Conservation (phyloP, 192 early-diverging fungal genomes). For the Umbelopsis vinacea region DNA sequence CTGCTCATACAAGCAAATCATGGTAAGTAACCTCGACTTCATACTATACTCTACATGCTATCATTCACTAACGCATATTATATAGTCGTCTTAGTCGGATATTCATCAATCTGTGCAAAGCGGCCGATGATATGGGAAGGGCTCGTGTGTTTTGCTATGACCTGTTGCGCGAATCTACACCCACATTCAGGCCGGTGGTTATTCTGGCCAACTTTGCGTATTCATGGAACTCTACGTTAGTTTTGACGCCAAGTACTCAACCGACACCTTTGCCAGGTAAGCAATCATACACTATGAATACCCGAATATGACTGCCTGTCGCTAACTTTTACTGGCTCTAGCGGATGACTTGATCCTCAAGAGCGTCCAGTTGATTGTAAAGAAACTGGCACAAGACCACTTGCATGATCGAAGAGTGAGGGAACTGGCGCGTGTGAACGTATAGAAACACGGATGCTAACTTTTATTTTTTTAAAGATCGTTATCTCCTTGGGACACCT, state of each 20-base stretch:
- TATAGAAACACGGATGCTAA: background rate
- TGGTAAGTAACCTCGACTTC: background rate
- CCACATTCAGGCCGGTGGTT: background rate
- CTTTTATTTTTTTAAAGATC: background rate
- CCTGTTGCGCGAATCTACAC: background rate
- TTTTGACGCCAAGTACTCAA: background rate
- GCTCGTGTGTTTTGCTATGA: background rate
- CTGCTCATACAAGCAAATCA: background rate
- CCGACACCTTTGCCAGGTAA: background rate
- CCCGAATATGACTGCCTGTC: background rate
- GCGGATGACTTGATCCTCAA: background rate
- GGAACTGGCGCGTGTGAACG: background rate
- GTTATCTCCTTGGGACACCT: background rate
- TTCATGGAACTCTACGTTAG: background rate
- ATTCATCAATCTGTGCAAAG: constrained; percentile 7
- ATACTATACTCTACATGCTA: background rate
- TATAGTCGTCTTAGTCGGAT: constrained; percentile 1
- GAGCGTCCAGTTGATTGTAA: background rate
- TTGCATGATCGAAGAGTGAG: background rate
- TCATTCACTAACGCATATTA: background rate
- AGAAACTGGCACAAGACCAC: background rate
- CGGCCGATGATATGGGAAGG: background rate
- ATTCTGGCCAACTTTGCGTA: constrained; percentile 12
- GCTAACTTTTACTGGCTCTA: background rate
- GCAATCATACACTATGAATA: too few species aligned